Percentiles rank a stretch among this genome's conserved stretches.
Conservation (phyloP, 805 yeast genomes). For the Sugiyamaella valdiviana region DNA sequence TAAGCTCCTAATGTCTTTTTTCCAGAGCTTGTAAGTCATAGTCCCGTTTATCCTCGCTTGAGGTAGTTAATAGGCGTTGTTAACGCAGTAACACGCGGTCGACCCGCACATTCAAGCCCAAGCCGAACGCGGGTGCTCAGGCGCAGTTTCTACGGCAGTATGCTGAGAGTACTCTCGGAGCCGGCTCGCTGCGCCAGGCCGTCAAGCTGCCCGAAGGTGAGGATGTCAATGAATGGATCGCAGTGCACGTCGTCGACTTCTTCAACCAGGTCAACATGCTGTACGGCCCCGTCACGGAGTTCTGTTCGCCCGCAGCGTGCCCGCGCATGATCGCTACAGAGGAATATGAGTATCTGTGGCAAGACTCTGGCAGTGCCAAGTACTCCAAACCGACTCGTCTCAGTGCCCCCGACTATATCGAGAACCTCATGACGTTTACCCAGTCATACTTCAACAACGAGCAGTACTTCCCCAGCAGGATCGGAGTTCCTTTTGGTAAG, state of each 20-base stretch:
- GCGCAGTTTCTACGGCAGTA: conserved; percentile 56
- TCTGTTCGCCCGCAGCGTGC: conserved; percentile 91
- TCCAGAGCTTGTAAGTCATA: conserved; percentile 3
- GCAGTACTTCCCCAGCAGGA: conserved; percentile 78
- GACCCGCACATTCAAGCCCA: conserved; percentile 33
- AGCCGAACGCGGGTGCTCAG: conserved; percentile 28
- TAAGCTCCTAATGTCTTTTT: background rate
- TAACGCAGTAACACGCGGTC: conserved; percentile 26
- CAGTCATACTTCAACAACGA: conserved; percentile 91
- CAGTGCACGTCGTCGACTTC: conserved; percentile 96
- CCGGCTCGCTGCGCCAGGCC: conserved; percentile 86
- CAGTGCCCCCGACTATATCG: conserved; percentile 93
- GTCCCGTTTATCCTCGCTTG: too few relatives aligned
- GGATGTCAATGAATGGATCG: conserved; percentile 88
- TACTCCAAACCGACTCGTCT: conserved; percentile 72
- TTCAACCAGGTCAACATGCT: conserved; percentile 95
- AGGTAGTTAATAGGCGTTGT: too few relatives aligned
- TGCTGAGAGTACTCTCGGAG: conserved; percentile 93
- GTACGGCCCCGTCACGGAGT: conserved; percentile 91
- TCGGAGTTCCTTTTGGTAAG: conserved; percentile 87
- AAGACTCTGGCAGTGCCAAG: conserved; percentile 49
- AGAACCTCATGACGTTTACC: conserved; percentile 89
- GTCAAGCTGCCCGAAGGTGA: conserved; percentile 92
- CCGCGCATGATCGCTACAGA: conserved; percentile 98
- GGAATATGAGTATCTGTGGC: conserved; percentile 97